These are phyloP conservation scores for Arthrobotrys entomopaga DNA, from an alignment of 2,329 filamentous ascomycete species.

Conservation along the genomic window DNA sequence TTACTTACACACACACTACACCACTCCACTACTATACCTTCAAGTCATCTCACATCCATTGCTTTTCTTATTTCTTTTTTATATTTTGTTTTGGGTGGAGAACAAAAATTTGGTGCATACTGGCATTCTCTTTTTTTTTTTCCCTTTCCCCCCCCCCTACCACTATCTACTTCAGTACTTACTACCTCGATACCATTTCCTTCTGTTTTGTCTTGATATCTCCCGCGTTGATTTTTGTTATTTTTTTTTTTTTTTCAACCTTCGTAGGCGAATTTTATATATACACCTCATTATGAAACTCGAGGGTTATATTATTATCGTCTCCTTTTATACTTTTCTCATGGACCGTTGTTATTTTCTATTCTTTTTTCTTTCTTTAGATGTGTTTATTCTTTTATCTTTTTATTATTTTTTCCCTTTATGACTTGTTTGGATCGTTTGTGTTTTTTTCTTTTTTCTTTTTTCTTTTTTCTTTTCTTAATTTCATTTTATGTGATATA, in stretches of 20 bases:
- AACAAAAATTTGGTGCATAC: constrained; percentile 44
- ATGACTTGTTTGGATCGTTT: constrained; percentile 26
- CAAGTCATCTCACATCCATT: constrained; percentile 28
- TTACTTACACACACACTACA: too few relatives aligned
- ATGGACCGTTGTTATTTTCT: constrained; percentile 18
- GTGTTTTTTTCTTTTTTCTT: neutral
- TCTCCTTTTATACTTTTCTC: constrained; percentile 38
- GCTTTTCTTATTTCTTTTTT: constrained; percentile 27
- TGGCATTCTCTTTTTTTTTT: constrained; percentile 26
- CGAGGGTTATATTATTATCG: constrained; percentile 20
- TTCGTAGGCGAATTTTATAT: neutral
- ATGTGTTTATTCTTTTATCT: constrained; percentile 13
- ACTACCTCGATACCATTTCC: constrained; percentile 49
- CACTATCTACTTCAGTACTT: constrained; percentile 20
- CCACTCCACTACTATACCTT: constrained; percentile 23
- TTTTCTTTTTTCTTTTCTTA: constrained; percentile 14
- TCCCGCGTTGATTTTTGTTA: constrained; percentile 3
- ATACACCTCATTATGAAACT: constrained; percentile 38
- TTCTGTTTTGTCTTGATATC: constrained; percentile 21
- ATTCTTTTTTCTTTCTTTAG: constrained; percentile 35
- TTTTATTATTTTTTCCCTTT: constrained; percentile 26
- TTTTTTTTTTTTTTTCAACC: neutral
- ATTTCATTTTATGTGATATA: constrained; percentile 55
- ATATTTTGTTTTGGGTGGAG: constrained; percentile 36
- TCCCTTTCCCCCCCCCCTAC: neutral